These are phyloP conservation scores for Alternaria sp. DNA, from an alignment of 2,329 filamentous ascomycete genomes.

Conservation along the genomic window DNA sequence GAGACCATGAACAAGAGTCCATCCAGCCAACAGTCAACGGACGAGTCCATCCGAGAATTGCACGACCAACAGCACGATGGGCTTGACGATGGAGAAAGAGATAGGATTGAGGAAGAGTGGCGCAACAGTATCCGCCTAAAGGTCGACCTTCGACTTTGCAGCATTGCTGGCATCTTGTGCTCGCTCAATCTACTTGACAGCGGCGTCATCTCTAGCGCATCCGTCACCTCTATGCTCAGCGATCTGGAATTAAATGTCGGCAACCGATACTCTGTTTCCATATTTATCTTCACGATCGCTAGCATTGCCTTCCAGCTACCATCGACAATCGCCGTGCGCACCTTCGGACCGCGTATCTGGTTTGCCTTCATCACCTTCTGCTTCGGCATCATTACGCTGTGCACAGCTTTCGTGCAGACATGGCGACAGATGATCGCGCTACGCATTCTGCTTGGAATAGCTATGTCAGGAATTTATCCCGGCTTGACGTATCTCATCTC, in stretches of 20 bases:
- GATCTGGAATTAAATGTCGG: slow-evolving; percentile 68
- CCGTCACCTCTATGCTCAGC: slow-evolving; percentile 70
- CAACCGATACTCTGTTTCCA: slow-evolving; percentile 71
- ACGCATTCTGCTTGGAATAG: slow-evolving; percentile 69
- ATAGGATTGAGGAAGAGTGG: slow-evolving; percentile 34
- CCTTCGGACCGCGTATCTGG: slow-evolving; percentile 68
- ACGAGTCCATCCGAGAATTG: slow-evolving; percentile 23
- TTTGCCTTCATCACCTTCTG: slow-evolving; percentile 65
- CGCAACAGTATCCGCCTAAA: slow-evolving; percentile 64
- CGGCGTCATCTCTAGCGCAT: slow-evolving; percentile 72
- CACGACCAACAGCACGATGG: slow-evolving; percentile 14
- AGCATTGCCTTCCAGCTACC: slow-evolving; percentile 73
- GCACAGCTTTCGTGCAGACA: slow-evolving; percentile 70
- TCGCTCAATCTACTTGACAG: slow-evolving; percentile 73
- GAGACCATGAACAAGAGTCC: slow-evolving; percentile 23
- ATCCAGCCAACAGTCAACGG: slow-evolving; percentile 19
- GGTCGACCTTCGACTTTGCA: slow-evolving; percentile 71
- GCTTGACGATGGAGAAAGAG: slow-evolving; percentile 10
- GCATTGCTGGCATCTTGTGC: slow-evolving; percentile 73
- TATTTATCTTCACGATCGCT: slow-evolving; percentile 75
- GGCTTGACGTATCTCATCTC: slow-evolving; percentile 62
- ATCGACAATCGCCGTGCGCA: slow-evolving; percentile 69
- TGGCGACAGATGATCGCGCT: slow-evolving; percentile 75
- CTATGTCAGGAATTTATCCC: slow-evolving; percentile 58
- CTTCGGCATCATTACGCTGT: slow-evolving; percentile 71